Evolutionary conservation across 176 grass and related monocot genomes (phyloP).

Genomic region (barley (Hordeum vulgare)): MorexV3_pseudomolecules_assembly NC_058518.1:132665929-132666428

Average conservation of each 20-base stretch:
- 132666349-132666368: slow-evolving; percentile 67
- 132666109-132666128: slow-evolving; percentile 86
- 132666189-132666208: slow-evolving; percentile 19
- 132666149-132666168: slow-evolving; percentile 82
- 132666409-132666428: slow-evolving; percentile 57
- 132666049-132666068: slow-evolving; percentile 7
- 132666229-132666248: not conserved
- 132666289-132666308: slow-evolving; percentile 54
- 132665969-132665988: slow-evolving; percentile 51
- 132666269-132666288: slow-evolving; percentile 61
- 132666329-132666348: slow-evolving; percentile 85
- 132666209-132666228: no score
- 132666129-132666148: slow-evolving; percentile 75
- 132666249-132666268: slow-evolving; percentile 4
- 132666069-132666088: slow-evolving; percentile 64
- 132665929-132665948: slow-evolving; percentile 65
- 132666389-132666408: slow-evolving; percentile 51
- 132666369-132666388: slow-evolving; percentile 38
- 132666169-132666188: slow-evolving; percentile 77
- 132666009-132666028: slow-evolving; percentile 35
- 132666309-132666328: slow-evolving; percentile 80
- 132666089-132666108: slow-evolving; percentile 74
- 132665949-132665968: slow-evolving; percentile 51
- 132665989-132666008: slow-evolving; percentile 47
- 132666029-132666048: slow-evolving; percentile 11